Evolutionary conservation across 805 yeast genomes (phyloP).

Genomic region (Tetrapisispora fleetii): DNA sequence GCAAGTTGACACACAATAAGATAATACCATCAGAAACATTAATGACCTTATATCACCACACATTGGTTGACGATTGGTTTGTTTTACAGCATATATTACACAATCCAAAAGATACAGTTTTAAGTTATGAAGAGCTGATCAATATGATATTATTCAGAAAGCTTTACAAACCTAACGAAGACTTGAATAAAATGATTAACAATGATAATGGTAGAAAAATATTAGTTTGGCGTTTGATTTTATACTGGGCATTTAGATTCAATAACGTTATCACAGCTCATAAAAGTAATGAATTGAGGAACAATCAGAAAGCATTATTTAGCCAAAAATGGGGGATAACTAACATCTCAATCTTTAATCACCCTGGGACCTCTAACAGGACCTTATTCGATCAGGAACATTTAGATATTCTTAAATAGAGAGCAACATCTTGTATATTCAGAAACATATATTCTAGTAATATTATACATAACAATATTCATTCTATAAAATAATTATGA

Average conservation of each 20-base stretch:
- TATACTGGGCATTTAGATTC: conserved; percentile 33
- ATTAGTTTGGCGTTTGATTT: conserved; percentile 31
- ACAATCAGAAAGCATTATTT: conserved; percentile 24
- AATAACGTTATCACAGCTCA: conserved; percentile 20
- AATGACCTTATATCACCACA: conserved; percentile 44
- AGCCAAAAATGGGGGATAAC: conserved; percentile 28
- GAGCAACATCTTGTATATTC: background rate
- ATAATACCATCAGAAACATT: conserved; percentile 28
- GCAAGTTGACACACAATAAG: conserved; percentile 20
- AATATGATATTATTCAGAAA: conserved; percentile 49
- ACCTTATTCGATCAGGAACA: conserved; percentile 2
- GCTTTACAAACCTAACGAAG: conserved; percentile 32
- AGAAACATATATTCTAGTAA: background rate
- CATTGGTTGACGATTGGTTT: conserved; percentile 27
- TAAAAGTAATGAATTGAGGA: conserved; percentile 8
- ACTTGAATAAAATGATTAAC: conserved; percentile 26
- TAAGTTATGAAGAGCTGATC: conserved; percentile 42
- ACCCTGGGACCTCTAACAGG: conserved; percentile 14
- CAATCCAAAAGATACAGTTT: conserved; percentile 4
- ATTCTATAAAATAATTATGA: too few relatives aligned
- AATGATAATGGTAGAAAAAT: conserved; percentile 32
- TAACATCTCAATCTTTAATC: conserved; percentile 19
- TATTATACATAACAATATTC: too few relatives aligned
- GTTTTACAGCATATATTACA: conserved; percentile 11
- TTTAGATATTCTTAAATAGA: conserved; percentile 1